Evolutionary conservation across 805 yeast genomes (phyloP), one percentile per base, ranked within the genome.

Genomic region (Ogataea trehaloabstinens): DNA sequence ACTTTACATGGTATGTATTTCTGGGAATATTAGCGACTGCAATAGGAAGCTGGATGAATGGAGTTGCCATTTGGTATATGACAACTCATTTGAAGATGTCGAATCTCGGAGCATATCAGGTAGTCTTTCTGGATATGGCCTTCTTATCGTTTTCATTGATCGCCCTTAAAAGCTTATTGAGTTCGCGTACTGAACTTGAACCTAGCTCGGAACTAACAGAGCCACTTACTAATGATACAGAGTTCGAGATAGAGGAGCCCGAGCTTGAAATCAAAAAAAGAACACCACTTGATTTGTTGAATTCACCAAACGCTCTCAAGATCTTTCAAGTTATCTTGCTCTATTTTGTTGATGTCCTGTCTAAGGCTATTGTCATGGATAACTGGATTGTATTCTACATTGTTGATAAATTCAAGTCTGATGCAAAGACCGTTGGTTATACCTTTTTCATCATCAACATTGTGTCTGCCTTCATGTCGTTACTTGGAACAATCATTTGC

Each of bases 1-100:
- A 74, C n/a, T 77, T 70, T 48, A 74, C 80, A 6, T 76, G 82
- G 81, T 76, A 75, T 51, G 65, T 69, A 1, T 69, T 77, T 46
- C 52, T 72, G 25, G 82, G 80, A 0, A 63, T 67, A 2, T 49
- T 73, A 18, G 67, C 75, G 15, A 61, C 67, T 18, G 78, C 80
- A 0, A 12, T 70, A 7, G 82, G 80, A 0, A 63, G 71, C 4
- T 52, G 71, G 5, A 28, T 58, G 2, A 63, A 68, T 24, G 81
- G 80, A 0, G 37, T 39, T 19, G 31, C 61, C 6, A 52, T 66
- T 4, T 53, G 53, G 34, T 31, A 37, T 5, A 35, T 55, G 24
- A 48, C 53, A 25, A 40, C 37, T 4, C 25, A 31, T 3, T 42
- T 48, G 24, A 53, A 54, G 2, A 56, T 46, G 44, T 36, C 60